Conservation (phyloP, 352 stramenopile genomes). For the Globisporangium spinosum region DNA sequence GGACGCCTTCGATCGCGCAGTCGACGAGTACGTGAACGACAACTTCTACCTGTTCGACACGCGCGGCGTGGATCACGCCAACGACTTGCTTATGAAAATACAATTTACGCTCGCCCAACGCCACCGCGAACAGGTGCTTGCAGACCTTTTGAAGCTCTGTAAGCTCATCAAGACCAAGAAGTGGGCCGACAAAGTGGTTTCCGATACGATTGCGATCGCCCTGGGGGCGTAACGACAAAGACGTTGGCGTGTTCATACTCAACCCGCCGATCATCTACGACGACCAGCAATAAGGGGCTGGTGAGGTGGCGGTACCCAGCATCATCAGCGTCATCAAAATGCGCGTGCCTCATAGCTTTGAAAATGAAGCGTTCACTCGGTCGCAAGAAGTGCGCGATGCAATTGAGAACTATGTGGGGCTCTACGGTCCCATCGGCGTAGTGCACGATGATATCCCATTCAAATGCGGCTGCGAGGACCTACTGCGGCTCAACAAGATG, state of each 20-base stretch:
- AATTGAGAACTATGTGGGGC: slow-evolving; percentile 54
- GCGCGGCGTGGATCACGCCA: slow-evolving; percentile 58
- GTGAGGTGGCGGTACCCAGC: slow-evolving; percentile 37
- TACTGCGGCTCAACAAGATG: slow-evolving; percentile 63
- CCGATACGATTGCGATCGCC: slow-evolving; percentile 54
- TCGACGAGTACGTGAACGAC: slow-evolving; percentile 69
- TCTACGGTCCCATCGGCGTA: slow-evolving; percentile 60
- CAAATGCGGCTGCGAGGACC: slow-evolving; percentile 64
- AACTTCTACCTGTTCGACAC: slow-evolving; percentile 52
- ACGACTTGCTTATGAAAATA: slow-evolving; percentile 41
- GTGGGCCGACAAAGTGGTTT: slow-evolving; percentile 77
- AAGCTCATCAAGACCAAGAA: slow-evolving; percentile 50
- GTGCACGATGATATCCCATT: slow-evolving; percentile 60
- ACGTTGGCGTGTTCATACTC: slow-evolving; percentile 47
- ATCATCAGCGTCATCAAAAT: slow-evolving; percentile 61
- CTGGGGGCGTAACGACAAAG: slow-evolving; percentile 57
- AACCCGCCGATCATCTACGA: slow-evolving; percentile 47
- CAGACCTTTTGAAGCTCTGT: slow-evolving; percentile 53
- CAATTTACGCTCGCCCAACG: slow-evolving; percentile 53
- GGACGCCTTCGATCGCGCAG: slow-evolving; percentile 36
- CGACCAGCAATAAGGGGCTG: slow-evolving; percentile 22
- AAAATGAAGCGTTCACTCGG: slow-evolving; percentile 52
- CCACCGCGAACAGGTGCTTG: slow-evolving; percentile 46
- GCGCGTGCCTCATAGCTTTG: slow-evolving; percentile 63
- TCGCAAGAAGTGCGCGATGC: slow-evolving; percentile 43